Conservation (phyloP, 2,329 filamentous ascomycete species). For the Immersiporthe knoxdaviesiana region DNA sequence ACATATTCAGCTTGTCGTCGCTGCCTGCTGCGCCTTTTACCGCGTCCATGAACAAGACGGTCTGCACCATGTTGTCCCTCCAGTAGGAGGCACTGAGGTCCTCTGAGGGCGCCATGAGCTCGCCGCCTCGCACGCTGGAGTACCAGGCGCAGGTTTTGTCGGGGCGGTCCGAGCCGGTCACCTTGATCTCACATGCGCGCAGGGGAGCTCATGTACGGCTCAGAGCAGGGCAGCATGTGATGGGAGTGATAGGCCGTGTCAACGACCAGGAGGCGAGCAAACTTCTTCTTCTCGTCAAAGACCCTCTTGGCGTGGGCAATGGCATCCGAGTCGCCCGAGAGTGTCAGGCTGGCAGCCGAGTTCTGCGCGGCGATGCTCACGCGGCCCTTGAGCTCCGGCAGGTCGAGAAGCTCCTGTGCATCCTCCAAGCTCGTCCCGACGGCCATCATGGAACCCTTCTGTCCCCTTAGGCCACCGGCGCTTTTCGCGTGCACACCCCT, state of each 20-base stretch:
- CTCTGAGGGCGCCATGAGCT: no score
- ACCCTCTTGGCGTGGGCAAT: slow-evolving; percentile 35
- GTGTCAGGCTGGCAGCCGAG: slow-evolving; percentile 36
- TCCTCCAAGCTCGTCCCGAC: neutral
- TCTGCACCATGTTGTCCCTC: slow-evolving; percentile 31
- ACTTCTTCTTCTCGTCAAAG: slow-evolving; percentile 34
- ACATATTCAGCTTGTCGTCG: slow-evolving; percentile 35
- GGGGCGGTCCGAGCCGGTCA: no score
- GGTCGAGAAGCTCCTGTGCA: neutral
- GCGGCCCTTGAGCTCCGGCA: neutral
- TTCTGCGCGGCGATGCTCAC: slow-evolving; percentile 34
- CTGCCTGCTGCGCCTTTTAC: slow-evolving; percentile 20
- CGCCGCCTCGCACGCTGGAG: no score
- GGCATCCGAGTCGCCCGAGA: slow-evolving; percentile 37
- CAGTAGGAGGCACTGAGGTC: slow-evolving; percentile 33
- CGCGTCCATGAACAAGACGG: slow-evolving; percentile 34
- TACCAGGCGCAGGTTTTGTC: no score
- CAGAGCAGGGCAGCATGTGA: slow-evolving; percentile 38
- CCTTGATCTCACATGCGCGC: slow-evolving; percentile 33
- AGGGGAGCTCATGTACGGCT: slow-evolving; percentile 20
- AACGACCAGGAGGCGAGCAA: slow-evolving; percentile 43
- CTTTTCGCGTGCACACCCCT: slow-evolving; percentile 27
- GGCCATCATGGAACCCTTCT: neutral
- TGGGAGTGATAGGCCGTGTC: slow-evolving; percentile 46
- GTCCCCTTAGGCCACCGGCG: neutral